phyloP scores from a whole-genome alignment of 2,329 filamentous ascomycete species.

The Aspergillus fischeri region DNA sequence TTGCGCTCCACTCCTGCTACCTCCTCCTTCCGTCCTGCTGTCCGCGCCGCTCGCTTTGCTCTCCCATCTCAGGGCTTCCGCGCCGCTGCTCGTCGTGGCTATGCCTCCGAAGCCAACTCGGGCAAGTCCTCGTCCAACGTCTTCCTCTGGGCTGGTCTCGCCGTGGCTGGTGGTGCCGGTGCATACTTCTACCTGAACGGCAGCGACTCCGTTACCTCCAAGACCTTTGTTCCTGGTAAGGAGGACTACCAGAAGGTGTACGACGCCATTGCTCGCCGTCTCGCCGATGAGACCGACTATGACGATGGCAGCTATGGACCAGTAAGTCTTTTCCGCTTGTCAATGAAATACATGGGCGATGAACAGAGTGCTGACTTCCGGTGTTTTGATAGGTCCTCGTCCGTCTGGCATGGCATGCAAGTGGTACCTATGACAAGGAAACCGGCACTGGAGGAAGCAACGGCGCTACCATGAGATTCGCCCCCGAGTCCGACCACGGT shows the following conservation, averaged over 20 bases:
- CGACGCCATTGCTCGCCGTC: slow-evolving; percentile 71
- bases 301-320: slow-evolving; percentile 96
- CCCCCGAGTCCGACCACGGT: slow-evolving; percentile 82
- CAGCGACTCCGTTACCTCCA: slow-evolving; percentile 36
- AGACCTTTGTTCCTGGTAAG: slow-evolving; percentile 66
- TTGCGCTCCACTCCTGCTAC: slow-evolving; percentile 36
- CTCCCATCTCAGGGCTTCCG: slow-evolving; percentile 64
- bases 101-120: slow-evolving; percentile 64
- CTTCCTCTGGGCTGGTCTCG: slow-evolving; percentile 58
- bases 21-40: slow-evolving; percentile 39
- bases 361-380: slow-evolving; percentile 1
- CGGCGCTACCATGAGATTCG: slow-evolving; percentile 94
- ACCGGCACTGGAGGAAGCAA: slow-evolving; percentile 91
- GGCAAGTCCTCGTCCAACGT: slow-evolving; percentile 49
- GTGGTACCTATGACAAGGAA: slow-evolving; percentile 84
- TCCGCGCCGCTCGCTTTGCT: slow-evolving; percentile 56
- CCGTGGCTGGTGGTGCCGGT: slow-evolving; percentile 58
- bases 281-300: slow-evolving; percentile 90
- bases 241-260: slow-evolving; percentile 96
- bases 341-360: background rate
- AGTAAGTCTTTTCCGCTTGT: slow-evolving; percentile 37
- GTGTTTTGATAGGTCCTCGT: slow-evolving; percentile 58
- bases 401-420: slow-evolving; percentile 89
- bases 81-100: slow-evolving; percentile 70
- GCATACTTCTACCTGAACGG: slow-evolving; percentile 61